Base-by-base conservation (phyloP, 768 basidiomycete species). In the Leucosporidium creatinivorum region DNA sequence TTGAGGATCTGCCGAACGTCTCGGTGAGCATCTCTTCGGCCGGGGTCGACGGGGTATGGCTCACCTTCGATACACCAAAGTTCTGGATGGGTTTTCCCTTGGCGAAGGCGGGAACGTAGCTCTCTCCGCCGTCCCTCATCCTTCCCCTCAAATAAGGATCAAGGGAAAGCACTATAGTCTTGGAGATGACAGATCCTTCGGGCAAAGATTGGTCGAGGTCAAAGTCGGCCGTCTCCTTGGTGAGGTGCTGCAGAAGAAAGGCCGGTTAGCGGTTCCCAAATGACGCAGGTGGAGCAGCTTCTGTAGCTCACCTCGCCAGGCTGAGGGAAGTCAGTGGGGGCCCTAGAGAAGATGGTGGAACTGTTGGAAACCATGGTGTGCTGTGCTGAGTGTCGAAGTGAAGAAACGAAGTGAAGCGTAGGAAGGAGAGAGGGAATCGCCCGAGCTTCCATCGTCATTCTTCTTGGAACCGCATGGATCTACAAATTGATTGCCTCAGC, bases 111-210 rank as follows among this genome's bases (percentile, higher is more conserved):
- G 75, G 74, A 0, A 72, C 68, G 66, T 78, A 77, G 30, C 65
- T 68, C 63, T 75, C 73, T 51, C 44, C 62, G 0, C 49, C 51
- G 8, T 68, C 61, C 10, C 73, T 36, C 67, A 75, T 70, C 49
- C 74, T 57, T 7, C 72, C 73, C 49, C 74, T 54, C 69, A 73
- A 54, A 73, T 77, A 78, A 5, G 77, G 77, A 62, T 78, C 77
- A 33, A 76, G 65, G 3, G 73, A 74, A 55, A 77, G 66, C 25
- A 56, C 61, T 26, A 71, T 39, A 19, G 68, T 59, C 73, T 76
- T 76, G 68, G 73, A 60, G 54, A 77, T 63, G 47, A 73, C 25
- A 0, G 49, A 39, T 21, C 66, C 73, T 4, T 50, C 52, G 3
- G 52, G n/a, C 36, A 70, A 68, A 7, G 67, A 47, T 0, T 65